A percentile compares a stretch with the other conserved stretches of the same genome.
phyloP scores from a whole-genome alignment of 768 basidiomycete genomes.

The Antrodiella citrinella region DNA sequence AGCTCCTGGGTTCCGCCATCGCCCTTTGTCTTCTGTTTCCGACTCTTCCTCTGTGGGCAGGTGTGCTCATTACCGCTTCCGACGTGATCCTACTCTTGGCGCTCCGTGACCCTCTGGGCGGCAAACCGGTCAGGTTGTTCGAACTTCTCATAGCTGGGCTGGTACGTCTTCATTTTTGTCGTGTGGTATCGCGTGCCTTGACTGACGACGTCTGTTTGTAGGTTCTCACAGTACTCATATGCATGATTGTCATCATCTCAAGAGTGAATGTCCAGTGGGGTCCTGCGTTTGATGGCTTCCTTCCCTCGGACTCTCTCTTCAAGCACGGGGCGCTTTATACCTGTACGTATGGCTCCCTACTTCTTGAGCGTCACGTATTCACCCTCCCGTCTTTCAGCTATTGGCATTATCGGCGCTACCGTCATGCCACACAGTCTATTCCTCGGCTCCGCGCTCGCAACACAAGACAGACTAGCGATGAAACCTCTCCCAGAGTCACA shows the following conservation, averaged over 20 bases:
- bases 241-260: slow-evolving; percentile 71
- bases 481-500: not conserved
- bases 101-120: slow-evolving; percentile 57
- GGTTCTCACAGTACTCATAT: slow-evolving; percentile 52
- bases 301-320: slow-evolving; percentile 63
- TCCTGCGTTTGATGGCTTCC: slow-evolving; percentile 63
- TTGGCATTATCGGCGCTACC: slow-evolving; percentile 73
- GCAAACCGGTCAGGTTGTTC: slow-evolving; percentile 53
- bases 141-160: slow-evolving; percentile 55
- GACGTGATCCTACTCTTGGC: slow-evolving; percentile 54
- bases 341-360: slow-evolving; percentile 30
- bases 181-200: not conserved
- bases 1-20: slow-evolving; percentile 52
- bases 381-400: slow-evolving; percentile 27
- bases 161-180: slow-evolving; percentile 30
- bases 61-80: slow-evolving; percentile 38
- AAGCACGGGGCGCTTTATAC: slow-evolving; percentile 40
- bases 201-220: slow-evolving; percentile 2
- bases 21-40: slow-evolving; percentile 46
- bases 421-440: slow-evolving; percentile 90
- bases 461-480: slow-evolving; percentile 58
- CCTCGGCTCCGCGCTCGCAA: slow-evolving; percentile 77
- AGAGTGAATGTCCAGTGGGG: slow-evolving; percentile 66
- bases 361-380: not conserved
- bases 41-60: slow-evolving; percentile 38